phyloP scores from a whole-genome alignment of 2,329 filamentous ascomycete genomes.

The Sarocladiaceae sp. region DNA sequence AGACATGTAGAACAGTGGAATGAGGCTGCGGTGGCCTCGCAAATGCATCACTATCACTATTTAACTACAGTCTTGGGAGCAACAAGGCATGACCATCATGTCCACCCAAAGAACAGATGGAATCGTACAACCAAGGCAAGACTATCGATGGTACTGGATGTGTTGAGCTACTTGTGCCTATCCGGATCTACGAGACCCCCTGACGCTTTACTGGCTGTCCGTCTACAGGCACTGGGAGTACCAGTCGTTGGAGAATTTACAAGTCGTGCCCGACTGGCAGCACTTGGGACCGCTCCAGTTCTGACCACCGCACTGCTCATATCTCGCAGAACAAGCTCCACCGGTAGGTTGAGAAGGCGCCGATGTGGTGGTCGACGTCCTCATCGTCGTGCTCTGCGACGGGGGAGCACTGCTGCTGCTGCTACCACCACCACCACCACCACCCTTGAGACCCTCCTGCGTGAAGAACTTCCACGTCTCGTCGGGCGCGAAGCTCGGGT shows the following conservation, averaged over 20 bases:
- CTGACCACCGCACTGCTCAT: conserved; percentile 5
- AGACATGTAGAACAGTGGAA: background rate
- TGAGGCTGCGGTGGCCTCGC: conserved; percentile 1
- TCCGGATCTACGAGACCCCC: background rate
- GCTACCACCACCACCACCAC: conserved; percentile 2
- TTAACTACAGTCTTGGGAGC: too few species aligned
- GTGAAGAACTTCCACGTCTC: conserved; percentile 21
- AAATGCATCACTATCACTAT: too few species aligned
- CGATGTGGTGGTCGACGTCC: background rate
- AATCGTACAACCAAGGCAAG: too few species aligned
- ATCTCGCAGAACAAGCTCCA: background rate
- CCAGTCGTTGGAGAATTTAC: conserved; percentile 8
- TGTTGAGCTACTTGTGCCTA: too few species aligned
- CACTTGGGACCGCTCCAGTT: conserved; percentile 2
- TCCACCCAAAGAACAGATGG: too few species aligned
- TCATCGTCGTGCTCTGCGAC: background rate
- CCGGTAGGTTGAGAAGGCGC: background rate
- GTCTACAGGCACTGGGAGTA: conserved; percentile 7
- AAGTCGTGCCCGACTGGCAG: conserved; percentile 3
- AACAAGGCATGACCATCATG: too few species aligned
- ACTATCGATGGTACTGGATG: too few species aligned
- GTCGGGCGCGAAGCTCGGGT: conserved; percentile 15
- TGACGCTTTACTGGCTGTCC: background rate
- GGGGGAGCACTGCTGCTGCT: background rate
- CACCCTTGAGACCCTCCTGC: conserved; percentile 10